Conservation (phyloP, 352 stramenopile genomes). For the Globisporangium paddicum region DNA sequence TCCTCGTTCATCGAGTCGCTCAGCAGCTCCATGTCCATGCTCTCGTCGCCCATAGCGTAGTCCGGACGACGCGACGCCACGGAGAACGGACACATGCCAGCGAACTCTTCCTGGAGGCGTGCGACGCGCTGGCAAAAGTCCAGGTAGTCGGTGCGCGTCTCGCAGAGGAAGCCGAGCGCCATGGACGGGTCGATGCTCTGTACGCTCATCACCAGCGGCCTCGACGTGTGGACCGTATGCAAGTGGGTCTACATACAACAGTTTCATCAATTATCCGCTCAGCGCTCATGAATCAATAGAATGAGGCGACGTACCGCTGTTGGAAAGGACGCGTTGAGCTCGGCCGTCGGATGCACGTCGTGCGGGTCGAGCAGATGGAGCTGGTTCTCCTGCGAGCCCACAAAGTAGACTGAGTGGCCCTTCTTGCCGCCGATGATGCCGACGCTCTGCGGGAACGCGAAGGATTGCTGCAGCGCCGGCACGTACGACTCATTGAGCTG, state of each 20-base stretch:
- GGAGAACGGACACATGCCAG: constrained; percentile 9
- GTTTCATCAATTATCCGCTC: neutral
- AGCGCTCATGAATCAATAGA: neutral
- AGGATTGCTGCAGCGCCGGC: constrained; percentile 62
- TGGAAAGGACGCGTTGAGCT: constrained; percentile 67
- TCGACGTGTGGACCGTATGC: constrained; percentile 45
- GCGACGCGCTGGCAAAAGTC: constrained; percentile 45
- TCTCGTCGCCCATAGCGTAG: constrained; percentile 8
- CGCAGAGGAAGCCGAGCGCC: constrained; percentile 92
- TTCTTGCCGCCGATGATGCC: constrained; percentile 94
- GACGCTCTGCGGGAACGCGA: constrained; percentile 91
- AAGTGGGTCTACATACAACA: constrained; percentile 40
- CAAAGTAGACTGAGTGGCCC: constrained; percentile 95
- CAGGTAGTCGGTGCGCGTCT: constrained; percentile 60
- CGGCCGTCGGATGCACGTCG: constrained; percentile 55
- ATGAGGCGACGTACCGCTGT: constrained; percentile 40
- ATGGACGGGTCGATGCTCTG: constrained; percentile 92
- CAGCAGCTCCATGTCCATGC: constrained; percentile 9
- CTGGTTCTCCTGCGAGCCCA: constrained; percentile 81
- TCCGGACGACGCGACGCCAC: constrained; percentile 8
- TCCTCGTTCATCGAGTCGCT: constrained; percentile 15
- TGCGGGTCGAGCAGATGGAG: constrained; percentile 86
- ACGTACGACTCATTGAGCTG: constrained; percentile 82
- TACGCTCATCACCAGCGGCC: constrained; percentile 75
- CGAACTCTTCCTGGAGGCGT: constrained; percentile 1